Evolutionary conservation across 208 protist species (phyloP).

Genomic region (Crithidia sp.): DNA sequence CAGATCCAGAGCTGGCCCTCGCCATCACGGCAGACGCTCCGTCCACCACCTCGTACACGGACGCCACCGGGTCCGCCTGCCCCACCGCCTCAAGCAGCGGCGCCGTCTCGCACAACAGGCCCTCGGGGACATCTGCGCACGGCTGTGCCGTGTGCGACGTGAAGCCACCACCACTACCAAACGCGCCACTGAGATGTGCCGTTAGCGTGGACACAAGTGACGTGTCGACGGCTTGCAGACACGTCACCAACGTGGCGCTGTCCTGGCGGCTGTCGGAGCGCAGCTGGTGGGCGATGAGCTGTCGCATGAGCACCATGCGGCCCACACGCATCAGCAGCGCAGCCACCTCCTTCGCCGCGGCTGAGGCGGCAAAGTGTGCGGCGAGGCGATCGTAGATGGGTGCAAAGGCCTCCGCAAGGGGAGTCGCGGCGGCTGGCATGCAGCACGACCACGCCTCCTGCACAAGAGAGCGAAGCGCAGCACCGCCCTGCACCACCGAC

Average conservation of each 20-base stretch:
- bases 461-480: slow-evolving; percentile 4
- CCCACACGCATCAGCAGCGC: slow-evolving; percentile 62
- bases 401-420: slow-evolving; percentile 15
- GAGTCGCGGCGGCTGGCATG: slow-evolving; percentile 23
- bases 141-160: background rate
- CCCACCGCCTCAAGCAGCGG: slow-evolving; percentile 24
- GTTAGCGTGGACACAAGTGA: slow-evolving; percentile 88
- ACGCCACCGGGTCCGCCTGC: slow-evolving; percentile 15
- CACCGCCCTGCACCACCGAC: slow-evolving; percentile 15
- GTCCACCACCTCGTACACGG: slow-evolving; percentile 23
- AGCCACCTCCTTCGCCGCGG: slow-evolving; percentile 20
- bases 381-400: slow-evolving; percentile 49
- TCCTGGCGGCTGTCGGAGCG: slow-evolving; percentile 84
- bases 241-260: slow-evolving; percentile 76
- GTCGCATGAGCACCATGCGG: slow-evolving; percentile 85
- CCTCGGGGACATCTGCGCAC: slow-evolving; percentile 26
- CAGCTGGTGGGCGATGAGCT: slow-evolving; percentile 91
- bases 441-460: slow-evolving; percentile 29
- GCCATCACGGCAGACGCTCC: background rate
- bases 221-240: slow-evolving; percentile 83
- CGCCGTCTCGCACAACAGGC: slow-evolving; percentile 19
- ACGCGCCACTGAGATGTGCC: slow-evolving; percentile 33
- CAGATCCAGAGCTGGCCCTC: background rate
- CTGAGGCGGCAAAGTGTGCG: slow-evolving; percentile 15
- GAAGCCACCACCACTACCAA: background rate